A percentile compares a stretch with the other conserved stretches of the same genome.
Evolutionary conservation across 2,329 filamentous ascomycete species (phyloP).

Genomic region (Cadophora sp.): DNA sequence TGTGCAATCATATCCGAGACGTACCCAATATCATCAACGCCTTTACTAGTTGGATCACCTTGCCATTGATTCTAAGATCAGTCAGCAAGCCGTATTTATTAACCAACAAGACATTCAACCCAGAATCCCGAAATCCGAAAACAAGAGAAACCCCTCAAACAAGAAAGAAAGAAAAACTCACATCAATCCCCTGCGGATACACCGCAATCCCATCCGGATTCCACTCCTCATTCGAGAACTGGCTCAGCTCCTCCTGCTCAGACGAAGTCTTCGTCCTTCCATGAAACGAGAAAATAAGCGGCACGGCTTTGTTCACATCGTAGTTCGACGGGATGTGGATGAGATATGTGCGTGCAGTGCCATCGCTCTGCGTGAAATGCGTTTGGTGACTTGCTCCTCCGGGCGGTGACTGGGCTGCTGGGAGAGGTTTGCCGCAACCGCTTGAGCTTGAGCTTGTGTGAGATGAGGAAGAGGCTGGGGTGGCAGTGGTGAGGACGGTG

Average conservation of each 20-base stretch:
- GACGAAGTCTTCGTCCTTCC: conserved; percentile 48
- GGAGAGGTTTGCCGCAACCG: conserved; percentile 17
- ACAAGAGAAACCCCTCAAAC: no score
- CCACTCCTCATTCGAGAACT: conserved; percentile 48
- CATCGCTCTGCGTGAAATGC: conserved; percentile 13
- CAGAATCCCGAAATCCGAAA: no score
- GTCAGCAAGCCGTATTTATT: no score
- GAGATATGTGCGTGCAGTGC: conserved; percentile 43
- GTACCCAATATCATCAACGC: conserved; percentile 53
- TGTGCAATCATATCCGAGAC: conserved; percentile 48
- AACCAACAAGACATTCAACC: no score
- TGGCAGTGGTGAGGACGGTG: not conserved
- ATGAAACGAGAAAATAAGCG: conserved; percentile 56
- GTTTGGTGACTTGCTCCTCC: conserved; percentile 16
- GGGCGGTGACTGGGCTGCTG: conserved; percentile 12
- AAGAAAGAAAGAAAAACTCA: conserved; percentile 24
- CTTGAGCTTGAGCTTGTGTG: not conserved
- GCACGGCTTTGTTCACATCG: conserved; percentile 33
- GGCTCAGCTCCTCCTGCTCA: conserved; percentile 42
- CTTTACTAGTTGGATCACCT: conserved; percentile 45
- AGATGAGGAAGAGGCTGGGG: not conserved
- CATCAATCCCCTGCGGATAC: conserved; percentile 53
- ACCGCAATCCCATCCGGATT: conserved; percentile 48
- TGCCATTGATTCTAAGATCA: conserved; percentile 50
- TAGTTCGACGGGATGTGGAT: conserved; percentile 49